Evolutionary conservation across 108 stramenopile species (phyloP).

Genomic region (Epipyxis sp.): DNA sequence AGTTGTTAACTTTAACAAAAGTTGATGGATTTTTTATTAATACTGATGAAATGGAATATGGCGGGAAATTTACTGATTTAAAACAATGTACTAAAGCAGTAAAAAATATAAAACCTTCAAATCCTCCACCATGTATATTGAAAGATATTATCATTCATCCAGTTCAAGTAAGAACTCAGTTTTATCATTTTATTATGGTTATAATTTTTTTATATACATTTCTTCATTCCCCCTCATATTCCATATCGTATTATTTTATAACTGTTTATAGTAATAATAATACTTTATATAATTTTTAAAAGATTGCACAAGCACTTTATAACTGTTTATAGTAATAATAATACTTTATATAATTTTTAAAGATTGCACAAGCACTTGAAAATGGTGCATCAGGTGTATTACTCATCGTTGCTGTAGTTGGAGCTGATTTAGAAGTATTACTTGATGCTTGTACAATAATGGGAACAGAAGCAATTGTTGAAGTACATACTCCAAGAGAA

Average conservation of each 20-base stretch:
- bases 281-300: slow-evolving; percentile 36
- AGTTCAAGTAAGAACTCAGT: not conserved
- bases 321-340: too few relatives aligned
- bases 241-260: too few relatives aligned
- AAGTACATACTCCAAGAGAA: slow-evolving; percentile 50
- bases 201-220: not conserved
- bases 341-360: slow-evolving; percentile 36
- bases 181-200: not conserved
- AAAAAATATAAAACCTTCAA: not conserved
- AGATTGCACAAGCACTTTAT: slow-evolving; percentile 50
- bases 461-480: slow-evolving; percentile 46
- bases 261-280: too few relatives aligned
- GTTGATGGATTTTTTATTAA: slow-evolving; percentile 27
- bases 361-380: slow-evolving; percentile 46
- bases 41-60: slow-evolving; percentile 33
- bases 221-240: too few relatives aligned
- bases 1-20: not conserved
- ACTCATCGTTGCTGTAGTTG: slow-evolving; percentile 34
- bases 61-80: slow-evolving; percentile 21
- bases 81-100: not conserved
- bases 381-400: slow-evolving; percentile 42
- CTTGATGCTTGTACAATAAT: slow-evolving; percentile 45
- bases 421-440: slow-evolving; percentile 37
- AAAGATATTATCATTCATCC: slow-evolving; percentile 37
- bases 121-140: slow-evolving; percentile 32